Base-by-base conservation (phyloP, 306 rosid genomes). In the Alnus glutinosa region DNA sequence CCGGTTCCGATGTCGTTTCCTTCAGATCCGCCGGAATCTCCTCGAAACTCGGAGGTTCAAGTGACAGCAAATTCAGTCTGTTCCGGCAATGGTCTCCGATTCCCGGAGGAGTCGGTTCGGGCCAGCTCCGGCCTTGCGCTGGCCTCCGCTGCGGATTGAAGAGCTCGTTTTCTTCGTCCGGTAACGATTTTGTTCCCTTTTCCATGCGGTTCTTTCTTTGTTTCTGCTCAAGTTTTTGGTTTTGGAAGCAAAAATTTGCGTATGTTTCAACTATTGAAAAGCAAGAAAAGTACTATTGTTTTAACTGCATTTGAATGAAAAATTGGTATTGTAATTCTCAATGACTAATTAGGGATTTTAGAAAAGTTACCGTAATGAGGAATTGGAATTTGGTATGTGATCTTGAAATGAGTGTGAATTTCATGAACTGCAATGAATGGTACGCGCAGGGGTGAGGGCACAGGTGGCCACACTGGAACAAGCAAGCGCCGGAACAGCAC, bases 381-480 rank as follows among this genome's bases (percentile, higher is more conserved):
- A 32, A 32, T 32, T 9, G 14, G 66, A 67, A 34, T 36, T 69
- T 69, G 23, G 32, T 11, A 18, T 69, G 4, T 69, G 13, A 13
- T 28, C 16, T 49, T 71, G 64, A 49, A 37, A 59, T 58, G 18
- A 34, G 19, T 32, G n/a, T 66, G 13, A 59, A 64, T 47, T 78
- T 70, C 50, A 30, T 55, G 61, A 23, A 77, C 74, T 47, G 32
- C 19, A 2, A 32, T 50, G 46, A 34, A 9, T 23, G 13, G 51
- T 9, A 44, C 11, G 15, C 73, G 75, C 87, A 92, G 98, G 81
- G 73, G 79, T 92, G 81, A 92, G 89, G 88, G 93, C 96, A 58
- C 94, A 94, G 85, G 93, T 89, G 80, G 93, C 94, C 30, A 89
- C 93, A 4, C 78, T 90, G 48, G 94, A 81, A 48, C 86, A 90